Base-by-base conservation (phyloP, 306 rosid genomes). In the Vicia faba region DNA sequence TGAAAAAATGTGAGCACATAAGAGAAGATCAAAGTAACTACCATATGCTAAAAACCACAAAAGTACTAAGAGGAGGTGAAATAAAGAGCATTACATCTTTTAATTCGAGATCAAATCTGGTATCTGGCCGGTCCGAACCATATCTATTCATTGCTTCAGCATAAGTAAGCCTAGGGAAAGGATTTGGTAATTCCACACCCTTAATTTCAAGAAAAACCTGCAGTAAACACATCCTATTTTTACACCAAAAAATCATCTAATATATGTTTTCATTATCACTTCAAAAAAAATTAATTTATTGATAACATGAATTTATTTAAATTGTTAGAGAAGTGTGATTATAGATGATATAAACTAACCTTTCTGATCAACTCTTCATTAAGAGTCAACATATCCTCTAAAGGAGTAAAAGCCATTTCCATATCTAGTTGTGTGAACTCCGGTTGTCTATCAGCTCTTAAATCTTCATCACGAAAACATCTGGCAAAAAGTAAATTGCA, bases 351-450 rank as follows among this genome's bases (percentile, higher is more conserved):
- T 39, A 13, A 25, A 67, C 82, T 49, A 53, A 89, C 98, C 98
- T 84, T 93, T 81, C 97, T 82, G 35, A 93, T 93, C 81, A 93
- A 70, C 64, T 89, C 97, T 83, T 93, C 97, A 82, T 93, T 93
- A 64, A 93, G 96, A 23, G 40, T 73, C 83, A 89, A 71, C 95
- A 93, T 88, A 79, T 88, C 90, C 79, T 90, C 99, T 57, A 86
- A 82, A 66, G 99, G 92, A 62, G 95, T 88, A 75, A 93, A 93
- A 66, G 97, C 91, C 79, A 93, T 77, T 74, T 93, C 99, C 89
- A 93, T 88, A 88, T 93, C 99, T 48, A 93, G 89, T 80, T 89
- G 98, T 11, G 97, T 93, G 81, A 93, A 93, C 74, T 93, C 98
- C 19, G 98, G 98, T 66, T 93, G 97, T 75, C 98, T 84, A 61